A percentile compares a stretch with the other conserved stretches of the same genome.
Evolutionary conservation across 2,329 filamentous ascomycete species (phyloP).

Genomic region (Xylariomycetidae sp.): DNA sequence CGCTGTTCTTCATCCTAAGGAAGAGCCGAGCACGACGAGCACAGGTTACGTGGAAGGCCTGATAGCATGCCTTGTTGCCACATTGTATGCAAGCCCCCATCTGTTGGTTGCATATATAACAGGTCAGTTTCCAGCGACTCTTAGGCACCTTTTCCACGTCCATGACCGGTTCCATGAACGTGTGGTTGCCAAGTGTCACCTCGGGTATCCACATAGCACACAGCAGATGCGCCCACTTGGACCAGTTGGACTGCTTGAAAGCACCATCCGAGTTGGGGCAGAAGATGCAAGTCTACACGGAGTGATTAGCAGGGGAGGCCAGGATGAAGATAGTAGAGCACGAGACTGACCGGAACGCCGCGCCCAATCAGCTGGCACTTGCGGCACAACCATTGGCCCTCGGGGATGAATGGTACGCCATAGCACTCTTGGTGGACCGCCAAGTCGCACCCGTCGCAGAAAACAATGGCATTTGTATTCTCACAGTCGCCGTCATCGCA

Average conservation of each 20-base stretch:
- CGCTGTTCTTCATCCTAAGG: conserved; percentile 92
- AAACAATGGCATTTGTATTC: conserved; percentile 98
- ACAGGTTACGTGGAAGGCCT: conserved; percentile 96
- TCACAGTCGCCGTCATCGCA: conserved; percentile 99
- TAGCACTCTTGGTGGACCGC: conserved; percentile 99
- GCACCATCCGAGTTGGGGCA: conserved; percentile 96
- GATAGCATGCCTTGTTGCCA: conserved; percentile 93
- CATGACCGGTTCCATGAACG: conserved; percentile 97
- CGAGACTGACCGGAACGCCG: conserved; percentile 66
- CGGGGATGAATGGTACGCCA: conserved; percentile 95
- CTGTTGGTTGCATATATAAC: conserved; percentile 93
- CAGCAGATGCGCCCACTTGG: conserved; percentile 93
- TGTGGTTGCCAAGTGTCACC: conserved; percentile 89
- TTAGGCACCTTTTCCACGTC: conserved; percentile 97
- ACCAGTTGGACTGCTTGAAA: conserved; percentile 95
- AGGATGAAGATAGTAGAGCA: conserved; percentile 3
- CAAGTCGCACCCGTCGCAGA: conserved; percentile 95
- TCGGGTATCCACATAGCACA: conserved; percentile 99
- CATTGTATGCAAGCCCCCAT: conserved; percentile 99
- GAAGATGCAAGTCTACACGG: conserved; percentile 79
- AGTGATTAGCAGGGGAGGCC: conserved; percentile 7
- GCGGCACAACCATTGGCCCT: conserved; percentile 95
- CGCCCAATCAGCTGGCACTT: conserved; percentile 95
- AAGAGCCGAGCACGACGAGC: conserved; percentile 82
- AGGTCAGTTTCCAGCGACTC: conserved; percentile 85